Conservation (phyloP, 352 stramenopile genomes). For the Blastocystis sp. region DNA sequence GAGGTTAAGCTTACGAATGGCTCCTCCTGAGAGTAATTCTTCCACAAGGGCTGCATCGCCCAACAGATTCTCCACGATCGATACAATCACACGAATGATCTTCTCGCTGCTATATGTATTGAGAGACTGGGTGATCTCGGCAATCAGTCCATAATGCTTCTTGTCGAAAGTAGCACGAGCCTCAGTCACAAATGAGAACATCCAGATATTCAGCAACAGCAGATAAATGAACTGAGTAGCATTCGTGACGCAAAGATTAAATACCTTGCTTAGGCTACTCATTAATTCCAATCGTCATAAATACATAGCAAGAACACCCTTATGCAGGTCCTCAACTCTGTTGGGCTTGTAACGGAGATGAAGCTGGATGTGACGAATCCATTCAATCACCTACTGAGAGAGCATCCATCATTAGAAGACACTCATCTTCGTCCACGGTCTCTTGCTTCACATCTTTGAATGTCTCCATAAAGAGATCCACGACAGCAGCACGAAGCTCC, state of each 20-base stretch:
- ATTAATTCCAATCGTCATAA: not conserved
- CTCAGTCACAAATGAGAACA: conserved; percentile 45
- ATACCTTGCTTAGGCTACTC: conserved; percentile 28
- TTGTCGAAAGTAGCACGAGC: conserved; percentile 4
- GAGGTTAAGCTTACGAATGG: conserved; percentile 60
- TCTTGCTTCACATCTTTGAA: conserved; percentile 13
- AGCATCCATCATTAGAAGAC: conserved; percentile 31
- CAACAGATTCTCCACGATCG: conserved; percentile 55
- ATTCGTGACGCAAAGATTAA: conserved; percentile 51
- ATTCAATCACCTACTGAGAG: not conserved
- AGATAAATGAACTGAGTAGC: conserved; percentile 46
- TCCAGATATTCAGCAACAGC: conserved; percentile 55
- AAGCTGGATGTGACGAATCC: not conserved
- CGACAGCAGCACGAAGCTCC: not conserved
- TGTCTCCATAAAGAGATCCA: not conserved
- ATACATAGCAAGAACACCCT: conserved; percentile 20
- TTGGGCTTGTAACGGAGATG: conserved; percentile 45
- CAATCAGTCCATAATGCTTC: conserved; percentile 42
- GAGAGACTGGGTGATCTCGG: not conserved
- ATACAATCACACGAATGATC: conserved; percentile 51
- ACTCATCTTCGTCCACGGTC: conserved; percentile 25
- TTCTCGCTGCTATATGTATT: conserved; percentile 59
- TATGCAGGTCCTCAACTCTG: not conserved
- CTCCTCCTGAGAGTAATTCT: conserved; percentile 27
- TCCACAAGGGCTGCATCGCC: not conserved